These are phyloP conservation scores for Aspergillus pseudonomiae DNA, from an alignment of 2,329 filamentous ascomycete species.

Conservation along the genomic window DNA sequence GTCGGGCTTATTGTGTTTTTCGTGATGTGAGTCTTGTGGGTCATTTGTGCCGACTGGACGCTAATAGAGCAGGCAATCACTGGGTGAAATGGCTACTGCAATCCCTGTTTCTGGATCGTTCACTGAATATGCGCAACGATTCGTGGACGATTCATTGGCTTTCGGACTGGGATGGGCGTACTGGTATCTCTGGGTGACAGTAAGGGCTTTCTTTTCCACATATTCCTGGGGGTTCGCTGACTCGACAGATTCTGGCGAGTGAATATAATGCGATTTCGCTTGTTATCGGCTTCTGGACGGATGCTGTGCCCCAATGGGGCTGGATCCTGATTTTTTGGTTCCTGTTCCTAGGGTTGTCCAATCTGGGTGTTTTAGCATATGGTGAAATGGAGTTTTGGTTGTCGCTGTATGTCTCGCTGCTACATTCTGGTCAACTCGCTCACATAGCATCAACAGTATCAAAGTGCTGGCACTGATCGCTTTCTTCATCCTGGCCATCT, in stretches of 20 bases:
- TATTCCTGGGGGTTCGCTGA: neutral
- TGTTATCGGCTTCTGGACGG: conserved; percentile 50
- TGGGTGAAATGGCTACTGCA: conserved; percentile 74
- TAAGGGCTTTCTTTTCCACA: conserved; percentile 12
- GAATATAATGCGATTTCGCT: conserved; percentile 52
- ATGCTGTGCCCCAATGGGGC: conserved; percentile 48
- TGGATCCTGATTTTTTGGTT: conserved; percentile 54
- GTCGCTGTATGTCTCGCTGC: conserved; percentile 27
- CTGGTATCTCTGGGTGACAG: conserved; percentile 54
- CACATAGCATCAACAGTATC: conserved; percentile 26
- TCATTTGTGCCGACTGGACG: conserved; percentile 38
- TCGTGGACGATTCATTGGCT: conserved; percentile 71
- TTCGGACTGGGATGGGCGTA: conserved; percentile 74
- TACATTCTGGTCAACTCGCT: neutral
- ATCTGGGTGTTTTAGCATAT: conserved; percentile 50
- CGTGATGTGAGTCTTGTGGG: conserved; percentile 34
- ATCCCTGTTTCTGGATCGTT: conserved; percentile 74
- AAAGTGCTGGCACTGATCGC: conserved; percentile 36
- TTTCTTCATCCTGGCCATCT: conserved; percentile 38
- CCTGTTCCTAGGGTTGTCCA: conserved; percentile 45
- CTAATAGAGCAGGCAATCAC: conserved; percentile 64
- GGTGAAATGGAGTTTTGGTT: conserved; percentile 57
- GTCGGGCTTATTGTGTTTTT: conserved; percentile 69
- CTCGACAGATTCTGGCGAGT: conserved; percentile 38
- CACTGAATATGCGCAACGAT: conserved; percentile 69